Evolutionary conservation across 2,329 filamentous ascomycete species (phyloP), one percentile per base, ranked within the genome.

Genomic region (Aspergillus japonicus): DNA sequence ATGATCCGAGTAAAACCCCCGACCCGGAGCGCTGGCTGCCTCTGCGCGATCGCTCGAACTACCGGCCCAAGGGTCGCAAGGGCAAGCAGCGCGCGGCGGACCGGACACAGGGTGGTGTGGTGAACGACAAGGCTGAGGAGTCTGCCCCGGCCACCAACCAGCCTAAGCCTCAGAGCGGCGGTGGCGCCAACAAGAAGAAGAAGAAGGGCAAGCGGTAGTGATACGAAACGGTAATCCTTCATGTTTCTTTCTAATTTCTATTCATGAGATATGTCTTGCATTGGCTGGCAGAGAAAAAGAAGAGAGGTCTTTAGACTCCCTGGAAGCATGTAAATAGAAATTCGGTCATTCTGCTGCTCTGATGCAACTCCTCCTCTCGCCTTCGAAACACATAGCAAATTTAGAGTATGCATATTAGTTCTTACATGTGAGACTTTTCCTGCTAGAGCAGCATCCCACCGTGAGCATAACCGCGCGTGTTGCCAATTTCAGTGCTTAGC

Each of bases 1-100:
- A 76, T 58, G 90, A 92, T 60, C 85, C 90, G 55, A 86, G 83
- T 67, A 96, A 92, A 81, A 88, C 87, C 65, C 85, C 91, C 35
- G 95, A 99, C 75, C 88, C 92, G 0, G 95, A 99, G 77, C 84
- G 95, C 63, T 99, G 95, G 95, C 78, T 99, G 61, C 94, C 95
- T 12, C 81, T 98, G 69, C 87, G 90, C 55, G 95, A 99, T 74
- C 85, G 95, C 59, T 95, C 90, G 68, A 90, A 87, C 47, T 99
- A 96, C 77, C 83, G 90, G 51, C 92, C 93, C 7, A 96, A 95
- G 80, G 92, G 92, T 5, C 92, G 90, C 81, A 96, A 96, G 83
- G 91, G 91, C 57, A 94, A 92, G 83, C 89, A 92, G 83, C 89
- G 89, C 78, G 88, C 87, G 4, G 82, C 83, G 62, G 90, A 91